Percentiles rank a stretch among this genome's conserved stretches.
These are phyloP conservation scores for Ophiostoma tasmaniense DNA, from an alignment of 2,329 filamentous ascomycete species.

Conservation along the genomic window DNA sequence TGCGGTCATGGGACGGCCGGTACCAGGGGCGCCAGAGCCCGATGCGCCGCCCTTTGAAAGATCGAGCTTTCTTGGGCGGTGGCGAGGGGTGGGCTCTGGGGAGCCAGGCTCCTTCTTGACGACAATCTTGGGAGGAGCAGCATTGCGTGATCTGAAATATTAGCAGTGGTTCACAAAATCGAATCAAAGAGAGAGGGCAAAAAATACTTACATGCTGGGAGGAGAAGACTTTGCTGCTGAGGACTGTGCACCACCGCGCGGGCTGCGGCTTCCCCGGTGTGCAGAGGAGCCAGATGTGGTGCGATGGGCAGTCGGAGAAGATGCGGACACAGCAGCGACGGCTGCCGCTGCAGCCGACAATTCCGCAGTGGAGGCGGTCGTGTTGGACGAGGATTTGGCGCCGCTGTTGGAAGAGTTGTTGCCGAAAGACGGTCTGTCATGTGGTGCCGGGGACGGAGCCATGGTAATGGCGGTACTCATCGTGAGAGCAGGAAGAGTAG, in stretches of 20 bases:
- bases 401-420: constrained; percentile 7
- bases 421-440: constrained; percentile 52
- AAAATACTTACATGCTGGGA: constrained; percentile 48
- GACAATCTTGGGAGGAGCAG: constrained; percentile 64
- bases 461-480: constrained; percentile 63
- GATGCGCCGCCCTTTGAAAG: constrained; percentile 56
- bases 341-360: constrained; percentile 32
- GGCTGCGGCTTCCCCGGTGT: constrained; percentile 48
- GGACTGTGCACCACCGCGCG: constrained; percentile 33
- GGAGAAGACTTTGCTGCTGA: constrained; percentile 46
- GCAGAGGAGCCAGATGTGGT: constrained; percentile 27
- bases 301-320: constrained; percentile 37
- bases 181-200: too few relatives aligned
- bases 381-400: constrained; percentile 10
- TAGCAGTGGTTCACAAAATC: not conserved
- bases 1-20: constrained; percentile 68
- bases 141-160: constrained; percentile 21
- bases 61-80: constrained; percentile 69
- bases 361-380: constrained; percentile 30
- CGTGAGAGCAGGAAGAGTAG: constrained; percentile 26
- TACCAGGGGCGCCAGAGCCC: constrained; percentile 45
- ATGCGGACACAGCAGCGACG: constrained; percentile 27
- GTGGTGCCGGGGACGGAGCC: constrained; percentile 59
- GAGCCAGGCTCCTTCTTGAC: constrained; percentile 96
- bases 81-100: constrained; percentile 66